phyloP scores from a whole-genome alignment of 2,329 filamentous ascomycete genomes.

The Colletotrichum sp. region DNA sequence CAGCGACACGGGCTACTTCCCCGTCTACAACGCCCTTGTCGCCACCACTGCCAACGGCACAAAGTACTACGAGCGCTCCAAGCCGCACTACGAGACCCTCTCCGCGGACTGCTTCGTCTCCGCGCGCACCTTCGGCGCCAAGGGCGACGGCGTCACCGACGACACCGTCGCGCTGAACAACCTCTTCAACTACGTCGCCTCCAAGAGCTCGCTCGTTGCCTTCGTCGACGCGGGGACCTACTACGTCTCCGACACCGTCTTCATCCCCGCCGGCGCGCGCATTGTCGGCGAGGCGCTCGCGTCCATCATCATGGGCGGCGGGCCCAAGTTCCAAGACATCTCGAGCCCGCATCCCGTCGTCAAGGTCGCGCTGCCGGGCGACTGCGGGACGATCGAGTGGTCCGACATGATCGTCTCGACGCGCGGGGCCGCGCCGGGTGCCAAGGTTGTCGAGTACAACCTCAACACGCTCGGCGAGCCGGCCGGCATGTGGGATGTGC shows the following conservation, averaged over 20 bases:
- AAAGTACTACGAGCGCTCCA: conserved; percentile 74
- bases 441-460: conserved; percentile 77
- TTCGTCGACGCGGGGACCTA: conserved; percentile 69
- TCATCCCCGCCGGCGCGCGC: conserved; percentile 52
- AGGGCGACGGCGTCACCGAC: conserved; percentile 76
- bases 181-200: conserved; percentile 60
- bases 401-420: conserved; percentile 76
- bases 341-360: conserved; percentile 68
- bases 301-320: conserved; percentile 59
- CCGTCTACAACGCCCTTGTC: conserved; percentile 60
- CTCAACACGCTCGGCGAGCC: conserved; percentile 54
- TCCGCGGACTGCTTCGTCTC: conserved; percentile 68
- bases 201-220: conserved; percentile 56
- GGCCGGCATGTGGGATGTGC: conserved; percentile 75
- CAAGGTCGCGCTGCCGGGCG: conserved; percentile 67
- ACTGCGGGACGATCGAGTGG: conserved; percentile 71
- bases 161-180: conserved; percentile 75
- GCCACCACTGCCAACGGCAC: conserved; percentile 33
- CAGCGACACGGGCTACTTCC: conserved; percentile 43
- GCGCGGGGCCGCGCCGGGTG: conserved; percentile 69
- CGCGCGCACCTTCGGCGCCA: conserved; percentile 70
- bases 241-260: conserved; percentile 59
- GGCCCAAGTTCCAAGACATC: conserved; percentile 60
- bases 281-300: conserved; percentile 66
- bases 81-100: conserved; percentile 74